Evolutionary conservation across 352 stramenopile species (phyloP), one percentile per base, ranked within the genome.

Genomic region (Phytophthora pseudosyringae): DNA sequence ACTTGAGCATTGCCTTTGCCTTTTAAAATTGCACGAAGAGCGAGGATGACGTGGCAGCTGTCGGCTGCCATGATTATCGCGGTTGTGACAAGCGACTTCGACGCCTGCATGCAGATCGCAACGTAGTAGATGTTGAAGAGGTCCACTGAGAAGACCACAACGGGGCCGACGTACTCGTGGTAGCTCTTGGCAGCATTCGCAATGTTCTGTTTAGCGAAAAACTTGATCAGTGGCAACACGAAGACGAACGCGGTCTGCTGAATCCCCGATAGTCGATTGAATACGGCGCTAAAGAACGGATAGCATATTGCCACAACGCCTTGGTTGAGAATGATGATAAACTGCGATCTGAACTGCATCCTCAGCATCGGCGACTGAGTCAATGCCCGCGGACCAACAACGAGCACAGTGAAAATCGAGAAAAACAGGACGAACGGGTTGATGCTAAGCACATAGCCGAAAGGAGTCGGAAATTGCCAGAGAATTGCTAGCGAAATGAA

Each of bases 381-480:
- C 10, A 64, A 13, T 5, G 31, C 7, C 4, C 38, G 11, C 9
- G 16, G 56, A 36, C 56, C 56, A n/a, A 64, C 35, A 12, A 21
- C 33, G 3, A 64, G 16, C 3, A 36, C 6, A 2, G 38, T 62
- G 9, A 40, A 41, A 6, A 67, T 29, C 0, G 64, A 32, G 5
- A 59, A 39, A 16, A 61, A 43, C 5, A 40, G 4, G 8, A 57
- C 21, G 18, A 57, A 70, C 3, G 48, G 44, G 3, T 43, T 31
- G 5, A 52, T 6, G n/a, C 33, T 45, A 3, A 74, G 10, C 5
- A 64, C 21, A 6, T 57, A 52, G 7, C 45, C 57, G 21, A 65
- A 77, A 10, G 64, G 69, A 8, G 67, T 38, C 2, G 54, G 69
- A n/a, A 71, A 77, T 25, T 36, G 43, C 64, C 55, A 65, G 1